Base-by-base conservation (phyloP, 2,329 filamentous ascomycete genomes). In the Colletotrichum phormii region DNA sequence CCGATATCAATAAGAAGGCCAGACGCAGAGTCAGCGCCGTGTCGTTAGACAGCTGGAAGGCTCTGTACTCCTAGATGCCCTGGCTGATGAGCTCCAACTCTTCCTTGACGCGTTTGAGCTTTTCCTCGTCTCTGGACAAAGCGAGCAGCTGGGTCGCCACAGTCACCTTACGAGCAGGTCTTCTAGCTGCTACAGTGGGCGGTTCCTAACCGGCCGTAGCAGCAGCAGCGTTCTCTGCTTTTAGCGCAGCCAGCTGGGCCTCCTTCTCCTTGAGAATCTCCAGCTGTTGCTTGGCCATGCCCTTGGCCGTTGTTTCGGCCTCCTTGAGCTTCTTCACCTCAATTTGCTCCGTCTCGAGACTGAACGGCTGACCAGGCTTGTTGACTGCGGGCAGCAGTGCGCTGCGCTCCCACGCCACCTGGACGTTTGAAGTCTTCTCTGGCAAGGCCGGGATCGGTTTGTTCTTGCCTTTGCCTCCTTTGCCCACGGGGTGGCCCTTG, bases 381-480 rank as follows among this genome's bases (percentile, higher is more conserved):
- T 90, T 92, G 60, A 85, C 87, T 68, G 90, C 86, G 5, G 94
- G 94, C 74, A 97, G 91, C 85, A 95, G 91, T 68, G 94, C 94
- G 62, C 92, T 94, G 72, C 92, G 89, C 76, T 92, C 89, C 76
- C 90, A 88, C 75, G 85, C 72, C 49, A 68, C 64, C 60, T 68
- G 69, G 9, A 71, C 71, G n/a, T 73, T 71, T 31, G 69, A 82
- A 69, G 82, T 84, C 71, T 82, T 79, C 72, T 78, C 77, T 31
- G 78, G 78, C 33, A 78, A 75, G 22, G 76, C 75, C 6, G 78
- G 75, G 37, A 76, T 64, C 5, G 70, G 73, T 76, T 92, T 90
- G 33, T 89, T 88, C 75, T 87, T 81, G 51, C 89, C 89, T 76
- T 89, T 90, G 54, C 89, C 89, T 67, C 88, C 88, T 78, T 76